Conservation (phyloP, 1,139 yeast species). For the Blastobotrys malaysiensis region DNA sequence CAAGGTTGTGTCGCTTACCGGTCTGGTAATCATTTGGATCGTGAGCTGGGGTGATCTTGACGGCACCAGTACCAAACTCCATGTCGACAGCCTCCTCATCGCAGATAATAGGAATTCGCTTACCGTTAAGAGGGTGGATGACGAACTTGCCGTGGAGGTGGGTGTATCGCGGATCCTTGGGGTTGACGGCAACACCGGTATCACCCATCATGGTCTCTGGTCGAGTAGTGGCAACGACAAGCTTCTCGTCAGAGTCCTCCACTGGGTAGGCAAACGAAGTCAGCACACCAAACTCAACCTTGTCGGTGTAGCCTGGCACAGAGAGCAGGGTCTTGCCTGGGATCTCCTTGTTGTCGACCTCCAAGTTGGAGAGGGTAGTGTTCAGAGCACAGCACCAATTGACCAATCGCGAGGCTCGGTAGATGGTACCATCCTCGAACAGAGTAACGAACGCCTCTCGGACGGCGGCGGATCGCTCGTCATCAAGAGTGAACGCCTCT, state of each 20-base stretch:
- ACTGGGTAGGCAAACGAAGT: slow-evolving; percentile 91
- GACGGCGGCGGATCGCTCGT: slow-evolving; percentile 72
- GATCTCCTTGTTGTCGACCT: slow-evolving; percentile 88
- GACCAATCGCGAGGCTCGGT: slow-evolving; percentile 88
- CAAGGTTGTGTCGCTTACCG: slow-evolving; percentile 90
- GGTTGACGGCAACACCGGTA: slow-evolving; percentile 96
- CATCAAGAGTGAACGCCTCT: slow-evolving; percentile 90
- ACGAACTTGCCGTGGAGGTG: slow-evolving; percentile 94
- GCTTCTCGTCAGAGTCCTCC: slow-evolving; percentile 79
- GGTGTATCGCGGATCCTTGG: slow-evolving; percentile 84
- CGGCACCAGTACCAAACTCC: slow-evolving; percentile 99
- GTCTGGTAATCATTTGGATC: slow-evolving; percentile 95
- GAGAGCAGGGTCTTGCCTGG: slow-evolving; percentile 73
- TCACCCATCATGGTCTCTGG: slow-evolving; percentile 98
- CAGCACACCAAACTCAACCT: slow-evolving; percentile 92
- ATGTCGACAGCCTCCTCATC: slow-evolving; percentile 95
- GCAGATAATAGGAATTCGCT: slow-evolving; percentile 78
- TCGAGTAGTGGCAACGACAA: slow-evolving; percentile 95
- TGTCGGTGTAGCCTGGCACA: slow-evolving; percentile 87
- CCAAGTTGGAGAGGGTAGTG: slow-evolving; percentile 93
- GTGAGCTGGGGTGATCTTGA: slow-evolving; percentile 97
- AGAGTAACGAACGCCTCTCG: slow-evolving; percentile 72
- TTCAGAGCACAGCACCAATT: slow-evolving; percentile 95
- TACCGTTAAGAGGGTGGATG: slow-evolving; percentile 82
- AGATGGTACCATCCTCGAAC: slow-evolving; percentile 92